These are phyloP conservation scores for Teunomyces lycoperdinae DNA, from an alignment of 805 yeast species.

Conservation along the genomic window DNA sequence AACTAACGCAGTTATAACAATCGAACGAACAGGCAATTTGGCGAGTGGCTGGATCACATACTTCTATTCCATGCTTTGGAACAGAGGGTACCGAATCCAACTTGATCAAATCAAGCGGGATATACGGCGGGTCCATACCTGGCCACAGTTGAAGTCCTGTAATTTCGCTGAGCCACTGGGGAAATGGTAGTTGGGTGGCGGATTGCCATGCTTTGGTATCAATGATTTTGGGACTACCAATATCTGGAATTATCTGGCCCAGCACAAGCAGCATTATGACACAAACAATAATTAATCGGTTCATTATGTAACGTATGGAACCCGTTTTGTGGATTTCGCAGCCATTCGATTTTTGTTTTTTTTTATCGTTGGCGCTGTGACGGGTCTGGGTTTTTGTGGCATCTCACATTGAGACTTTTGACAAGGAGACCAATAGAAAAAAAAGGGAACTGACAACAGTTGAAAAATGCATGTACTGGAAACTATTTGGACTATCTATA, in stretches of 20 bases:
- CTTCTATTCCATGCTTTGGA: slow-evolving; percentile 52
- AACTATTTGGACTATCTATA: neutral
- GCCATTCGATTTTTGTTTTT: neutral
- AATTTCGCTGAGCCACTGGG: slow-evolving; percentile 72
- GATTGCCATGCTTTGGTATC: neutral
- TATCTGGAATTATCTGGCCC: neutral
- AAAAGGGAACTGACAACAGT: neutral
- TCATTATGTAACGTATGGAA: neutral
- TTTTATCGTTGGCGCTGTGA: too few species aligned
- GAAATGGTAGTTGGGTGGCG: slow-evolving; percentile 49
- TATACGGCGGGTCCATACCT: slow-evolving; percentile 80
- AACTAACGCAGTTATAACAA: slow-evolving; percentile 73
- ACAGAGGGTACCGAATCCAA: slow-evolving; percentile 48
- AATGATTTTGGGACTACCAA: neutral
- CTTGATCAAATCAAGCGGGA: slow-evolving; percentile 72
- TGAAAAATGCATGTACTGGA: neutral
- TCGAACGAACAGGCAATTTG: slow-evolving; percentile 68
- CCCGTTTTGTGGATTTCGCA: slow-evolving; percentile 2
- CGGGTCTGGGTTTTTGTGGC: neutral
- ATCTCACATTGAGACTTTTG: neutral
- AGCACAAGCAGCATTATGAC: neutral
- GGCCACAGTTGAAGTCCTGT: slow-evolving; percentile 86
- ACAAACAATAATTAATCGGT: neutral
- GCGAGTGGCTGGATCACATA: slow-evolving; percentile 47
- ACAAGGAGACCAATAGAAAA: neutral